Conservation (phyloP, 768 basidiomycete species). For the Tricholoma sp. region DNA sequence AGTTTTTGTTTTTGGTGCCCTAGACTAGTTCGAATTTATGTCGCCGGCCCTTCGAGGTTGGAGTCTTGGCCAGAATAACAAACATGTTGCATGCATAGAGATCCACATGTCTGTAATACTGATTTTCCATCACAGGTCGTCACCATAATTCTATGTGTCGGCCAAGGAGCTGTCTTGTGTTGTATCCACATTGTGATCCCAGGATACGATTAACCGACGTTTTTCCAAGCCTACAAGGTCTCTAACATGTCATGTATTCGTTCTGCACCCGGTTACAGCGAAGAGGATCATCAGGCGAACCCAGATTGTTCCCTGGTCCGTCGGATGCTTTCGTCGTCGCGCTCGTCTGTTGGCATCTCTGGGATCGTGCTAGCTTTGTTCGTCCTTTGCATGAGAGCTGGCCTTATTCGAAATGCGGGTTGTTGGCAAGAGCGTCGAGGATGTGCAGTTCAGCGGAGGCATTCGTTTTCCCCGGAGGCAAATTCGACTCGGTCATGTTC, state of each 20-base stretch:
- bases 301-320: neutral
- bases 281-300: neutral
- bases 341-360: neutral
- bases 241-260: neutral
- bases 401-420: neutral
- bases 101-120: neutral
- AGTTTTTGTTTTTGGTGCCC: neutral
- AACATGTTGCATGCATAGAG: neutral
- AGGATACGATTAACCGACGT: neutral
- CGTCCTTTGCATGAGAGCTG: neutral
- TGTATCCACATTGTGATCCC: neutral
- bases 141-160: neutral
- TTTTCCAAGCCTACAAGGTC: neutral
- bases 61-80: neutral
- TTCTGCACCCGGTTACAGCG: neutral
- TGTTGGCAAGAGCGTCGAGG: neutral
- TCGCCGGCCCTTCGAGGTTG: neutral
- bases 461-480: neutral
- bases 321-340: neutral
- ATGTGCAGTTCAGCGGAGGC: neutral
- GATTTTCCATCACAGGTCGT: neutral
- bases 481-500: neutral
- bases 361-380: neutral
- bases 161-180: neutral
- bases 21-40: neutral